phyloP scores from a whole-genome alignment of 208 protist species.

The Acanthamoeba culbertsoni region DNA sequence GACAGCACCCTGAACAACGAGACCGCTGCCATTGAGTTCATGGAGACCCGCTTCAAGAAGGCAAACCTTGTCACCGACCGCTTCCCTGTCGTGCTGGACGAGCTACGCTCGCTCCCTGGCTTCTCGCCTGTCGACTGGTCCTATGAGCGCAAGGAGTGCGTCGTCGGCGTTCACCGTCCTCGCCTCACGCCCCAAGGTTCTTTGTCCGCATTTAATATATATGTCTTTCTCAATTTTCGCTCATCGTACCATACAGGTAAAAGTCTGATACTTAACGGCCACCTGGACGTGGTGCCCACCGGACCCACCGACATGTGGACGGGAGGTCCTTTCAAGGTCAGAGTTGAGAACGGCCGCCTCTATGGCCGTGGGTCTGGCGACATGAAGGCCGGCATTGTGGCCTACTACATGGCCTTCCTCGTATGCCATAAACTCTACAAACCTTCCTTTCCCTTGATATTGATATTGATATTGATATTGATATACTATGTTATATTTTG shows the following conservation, averaged over 20 bases:
- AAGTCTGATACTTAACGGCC: constrained; percentile 73
- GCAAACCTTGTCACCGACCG: constrained; percentile 58
- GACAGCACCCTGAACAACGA: constrained; percentile 69
- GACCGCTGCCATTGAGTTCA: constrained; percentile 56
- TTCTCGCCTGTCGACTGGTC: constrained; percentile 70
- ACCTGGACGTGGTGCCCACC: constrained; percentile 75
- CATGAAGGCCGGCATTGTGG: constrained; percentile 77
- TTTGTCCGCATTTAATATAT: neutral
- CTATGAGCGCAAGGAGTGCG: constrained; percentile 71
- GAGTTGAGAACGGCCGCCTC: constrained; percentile 70
- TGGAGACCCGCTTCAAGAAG: constrained; percentile 62
- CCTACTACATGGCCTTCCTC: constrained; percentile 71
- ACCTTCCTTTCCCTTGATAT: neutral
- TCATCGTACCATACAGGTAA: constrained; percentile 45
- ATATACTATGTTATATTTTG: neutral
- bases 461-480: neutral
- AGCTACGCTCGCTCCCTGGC: constrained; percentile 61
- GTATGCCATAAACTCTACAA: too few relatives aligned
- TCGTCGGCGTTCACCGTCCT: constrained; percentile 60
- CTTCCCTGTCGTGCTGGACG: constrained; percentile 57
- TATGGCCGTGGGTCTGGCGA: constrained; percentile 74
- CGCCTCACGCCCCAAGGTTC: neutral
- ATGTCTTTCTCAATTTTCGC: neutral
- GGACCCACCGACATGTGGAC: constrained; percentile 67
- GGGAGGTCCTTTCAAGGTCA: constrained; percentile 66